A percentile compares a stretch with the other conserved stretches of the same genome.
phyloP scores from a whole-genome alignment of 1,284 basidiomycete species.

The Acaromyces ingoldii region DNA sequence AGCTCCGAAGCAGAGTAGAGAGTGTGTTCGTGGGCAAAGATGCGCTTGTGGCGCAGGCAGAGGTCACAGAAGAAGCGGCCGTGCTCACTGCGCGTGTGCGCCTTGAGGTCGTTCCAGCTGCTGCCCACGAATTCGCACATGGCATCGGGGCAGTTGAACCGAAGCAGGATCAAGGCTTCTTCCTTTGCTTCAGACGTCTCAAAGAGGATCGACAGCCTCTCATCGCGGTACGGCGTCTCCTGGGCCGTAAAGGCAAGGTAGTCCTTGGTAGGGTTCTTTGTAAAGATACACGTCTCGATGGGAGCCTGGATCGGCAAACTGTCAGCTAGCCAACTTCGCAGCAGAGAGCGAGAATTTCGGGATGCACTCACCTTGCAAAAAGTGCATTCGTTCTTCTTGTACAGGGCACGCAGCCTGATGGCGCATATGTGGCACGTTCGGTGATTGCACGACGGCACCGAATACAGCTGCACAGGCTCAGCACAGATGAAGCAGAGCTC shows the following conservation, averaged over 20 bases:
- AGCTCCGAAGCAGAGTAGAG: slow-evolving; percentile 71
- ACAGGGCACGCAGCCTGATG: slow-evolving; percentile 80
- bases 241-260: slow-evolving; percentile 31
- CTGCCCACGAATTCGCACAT: slow-evolving; percentile 73
- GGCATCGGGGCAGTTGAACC: slow-evolving; percentile 56
- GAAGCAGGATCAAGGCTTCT: slow-evolving; percentile 80
- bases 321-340: neutral
- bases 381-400: slow-evolving; percentile 79
- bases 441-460: slow-evolving; percentile 85
- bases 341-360: neutral
- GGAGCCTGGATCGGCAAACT: slow-evolving; percentile 59
- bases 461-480: slow-evolving; percentile 84
- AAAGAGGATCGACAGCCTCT: slow-evolving; percentile 68
- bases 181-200: slow-evolving; percentile 93
- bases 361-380: slow-evolving; percentile 80
- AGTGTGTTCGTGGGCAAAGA: slow-evolving; percentile 91
- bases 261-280: slow-evolving; percentile 58
- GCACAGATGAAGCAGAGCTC: slow-evolving; percentile 88
- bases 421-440: slow-evolving; percentile 88
- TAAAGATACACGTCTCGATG: slow-evolving; percentile 76
- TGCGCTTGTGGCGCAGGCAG: slow-evolving; percentile 83
- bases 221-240: slow-evolving; percentile 39
- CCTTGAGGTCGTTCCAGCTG: slow-evolving; percentile 82
- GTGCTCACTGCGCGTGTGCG: slow-evolving; percentile 72
- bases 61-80: slow-evolving; percentile 64